Evolutionary conservation across 192 early-diverging fungal genomes (phyloP).

Genomic region (Coemansia sp.): DNA sequence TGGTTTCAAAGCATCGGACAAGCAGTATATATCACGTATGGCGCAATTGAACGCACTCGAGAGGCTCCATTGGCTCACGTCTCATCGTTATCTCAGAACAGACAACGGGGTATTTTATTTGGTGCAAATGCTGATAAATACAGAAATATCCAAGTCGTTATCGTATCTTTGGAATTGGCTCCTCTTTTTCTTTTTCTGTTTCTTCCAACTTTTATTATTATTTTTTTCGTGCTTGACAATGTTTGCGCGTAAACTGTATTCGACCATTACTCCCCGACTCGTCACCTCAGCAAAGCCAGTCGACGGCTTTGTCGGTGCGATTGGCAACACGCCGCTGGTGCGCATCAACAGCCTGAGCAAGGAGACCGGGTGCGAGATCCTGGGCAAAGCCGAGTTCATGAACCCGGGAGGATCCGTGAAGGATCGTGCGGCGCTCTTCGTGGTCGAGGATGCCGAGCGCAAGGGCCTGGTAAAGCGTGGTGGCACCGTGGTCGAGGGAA

Average conservation of each 20-base stretch:
- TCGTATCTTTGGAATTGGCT: background rate
- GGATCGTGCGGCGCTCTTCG: slow-evolving; percentile 92
- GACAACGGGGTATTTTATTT: no score
- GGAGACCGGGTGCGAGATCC: slow-evolving; percentile 83
- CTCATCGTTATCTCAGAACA: slow-evolving; percentile 1
- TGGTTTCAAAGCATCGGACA: background rate
- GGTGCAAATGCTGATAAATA: background rate
- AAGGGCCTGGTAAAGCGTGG: slow-evolving; percentile 80
- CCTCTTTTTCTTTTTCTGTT: background rate
- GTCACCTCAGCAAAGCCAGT: slow-evolving; percentile 57
- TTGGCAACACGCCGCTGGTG: slow-evolving; percentile 90
- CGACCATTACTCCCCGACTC: slow-evolving; percentile 25
- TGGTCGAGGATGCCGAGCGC: slow-evolving; percentile 93
- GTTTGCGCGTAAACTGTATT: slow-evolving; percentile 48
- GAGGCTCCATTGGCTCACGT: background rate
- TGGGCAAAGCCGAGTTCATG: slow-evolving; percentile 96
- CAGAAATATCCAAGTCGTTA: background rate
- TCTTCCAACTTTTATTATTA: background rate
- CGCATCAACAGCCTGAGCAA: slow-evolving; percentile 67
- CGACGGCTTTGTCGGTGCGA: slow-evolving; percentile 76
- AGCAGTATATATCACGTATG: background rate
- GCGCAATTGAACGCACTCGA: background rate
- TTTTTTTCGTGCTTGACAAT: slow-evolving; percentile 11
- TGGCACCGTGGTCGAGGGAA: slow-evolving; percentile 87
- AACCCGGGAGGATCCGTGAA: slow-evolving; percentile 97